A percentile compares a stretch with the other conserved stretches of the same genome.
Evolutionary conservation across 2,329 filamentous ascomycete genomes (phyloP).

Genomic region (Aspergillus fumigatus): DNA sequence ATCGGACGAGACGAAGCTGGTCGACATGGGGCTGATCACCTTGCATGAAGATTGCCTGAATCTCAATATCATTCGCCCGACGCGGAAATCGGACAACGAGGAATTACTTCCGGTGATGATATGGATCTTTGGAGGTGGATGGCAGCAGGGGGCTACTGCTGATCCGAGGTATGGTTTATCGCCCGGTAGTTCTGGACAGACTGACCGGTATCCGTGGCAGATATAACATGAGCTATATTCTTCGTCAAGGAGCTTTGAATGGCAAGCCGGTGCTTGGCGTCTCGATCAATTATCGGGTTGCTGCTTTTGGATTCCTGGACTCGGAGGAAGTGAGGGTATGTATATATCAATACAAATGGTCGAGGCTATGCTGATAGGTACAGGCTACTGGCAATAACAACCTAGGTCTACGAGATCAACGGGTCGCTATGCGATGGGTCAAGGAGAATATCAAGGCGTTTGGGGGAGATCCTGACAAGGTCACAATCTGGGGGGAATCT

Average conservation of each 20-base stretch:
- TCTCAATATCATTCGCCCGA: conserved; percentile 24
- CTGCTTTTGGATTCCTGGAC: conserved; percentile 30
- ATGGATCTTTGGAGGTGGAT: conserved; percentile 31
- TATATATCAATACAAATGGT: conserved; percentile 2
- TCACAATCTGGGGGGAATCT: conserved; percentile 37
- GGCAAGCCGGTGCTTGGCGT: conserved; percentile 26
- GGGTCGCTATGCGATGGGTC: conserved; percentile 34
- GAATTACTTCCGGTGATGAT: conserved; percentile 25
- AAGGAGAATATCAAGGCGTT: conserved; percentile 32
- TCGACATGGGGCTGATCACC: conserved; percentile 15
- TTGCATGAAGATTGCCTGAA: conserved; percentile 26
- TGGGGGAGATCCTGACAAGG: conserved; percentile 26
- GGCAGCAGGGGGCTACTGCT: conserved; percentile 27
- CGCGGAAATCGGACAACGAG: not conserved
- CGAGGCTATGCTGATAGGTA: not conserved
- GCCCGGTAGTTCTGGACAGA: not conserved
- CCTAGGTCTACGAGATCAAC: conserved; percentile 29
- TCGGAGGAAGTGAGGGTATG: conserved; percentile 27
- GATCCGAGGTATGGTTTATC: conserved; percentile 23
- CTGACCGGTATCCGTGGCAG: conserved; percentile 9
- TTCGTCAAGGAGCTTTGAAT: conserved; percentile 24
- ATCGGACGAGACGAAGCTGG: conserved; percentile 22
- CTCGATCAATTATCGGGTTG: conserved; percentile 29
- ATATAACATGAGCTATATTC: conserved; percentile 31
- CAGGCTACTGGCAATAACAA: conserved; percentile 27